These are phyloP conservation scores for Brassica juncea DNA, from an alignment of 345 rosid genomes.

Conservation along the genomic window DNA sequence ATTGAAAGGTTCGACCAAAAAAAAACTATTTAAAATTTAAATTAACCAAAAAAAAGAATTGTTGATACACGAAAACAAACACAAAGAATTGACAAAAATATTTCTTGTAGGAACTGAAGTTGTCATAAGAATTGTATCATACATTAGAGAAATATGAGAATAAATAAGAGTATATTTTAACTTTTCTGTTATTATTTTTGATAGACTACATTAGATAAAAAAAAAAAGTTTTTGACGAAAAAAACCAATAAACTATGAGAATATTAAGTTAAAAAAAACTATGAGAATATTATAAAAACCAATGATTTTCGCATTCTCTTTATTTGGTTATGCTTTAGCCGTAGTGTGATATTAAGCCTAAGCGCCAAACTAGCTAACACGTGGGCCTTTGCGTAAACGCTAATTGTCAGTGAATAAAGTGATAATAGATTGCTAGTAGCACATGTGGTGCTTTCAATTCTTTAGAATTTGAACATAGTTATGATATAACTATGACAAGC, in stretches of 20 bases:
- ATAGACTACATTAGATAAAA: too few relatives aligned
- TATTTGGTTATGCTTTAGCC: background rate
- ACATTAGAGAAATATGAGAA: background rate
- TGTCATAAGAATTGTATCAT: background rate
- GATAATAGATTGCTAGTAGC: background rate
- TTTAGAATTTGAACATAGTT: background rate
- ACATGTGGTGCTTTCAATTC: background rate
- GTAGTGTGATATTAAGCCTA: background rate
- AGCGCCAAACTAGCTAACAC: background rate
- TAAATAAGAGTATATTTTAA: too few relatives aligned
- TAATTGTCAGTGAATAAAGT: background rate
- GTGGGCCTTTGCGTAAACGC: background rate
- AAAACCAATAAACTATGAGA: too few relatives aligned
- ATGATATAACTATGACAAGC: background rate
- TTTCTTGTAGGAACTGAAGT: background rate
- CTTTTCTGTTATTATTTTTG: background rate
- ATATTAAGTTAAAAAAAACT: too few relatives aligned
- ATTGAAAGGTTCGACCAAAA: too few relatives aligned
- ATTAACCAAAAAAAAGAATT: background rate
- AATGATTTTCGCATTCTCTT: background rate
- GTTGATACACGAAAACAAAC: background rate
- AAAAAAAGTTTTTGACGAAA: too few relatives aligned
- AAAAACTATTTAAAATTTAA: background rate
- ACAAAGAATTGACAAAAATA: too few relatives aligned
- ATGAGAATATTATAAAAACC: background rate